Conservation (phyloP, 306 rosid species). For the Malus domestica region ASM211411v1 NC_041797.1:28768001-28768500, state of each 20-base stretch:
- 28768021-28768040: rapidly evolving
- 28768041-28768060: rapidly evolving
- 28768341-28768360: rapidly evolving
- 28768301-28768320: rapidly evolving
- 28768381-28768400: too few species aligned
- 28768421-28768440: too few species aligned
- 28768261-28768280: too few species aligned
- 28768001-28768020: too few species aligned
- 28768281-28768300: too few species aligned
- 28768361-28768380: not conserved
- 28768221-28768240: rapidly evolving
- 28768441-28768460: rapidly evolving
- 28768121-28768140: rapidly evolving
- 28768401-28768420: rapidly evolving
- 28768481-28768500: rapidly evolving
- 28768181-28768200: rapidly evolving
- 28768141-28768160: too few species aligned
- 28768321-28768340: not conserved
- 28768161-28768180: rapidly evolving
- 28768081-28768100: rapidly evolving
- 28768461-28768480: rapidly evolving
- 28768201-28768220: rapidly evolving
- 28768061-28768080: rapidly evolving
- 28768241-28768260: rapidly evolving
- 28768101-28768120: too few species aligned